Evolutionary conservation across 176 grass and related monocot species (phyloP).

Genomic region (Carex parvula): DNA sequence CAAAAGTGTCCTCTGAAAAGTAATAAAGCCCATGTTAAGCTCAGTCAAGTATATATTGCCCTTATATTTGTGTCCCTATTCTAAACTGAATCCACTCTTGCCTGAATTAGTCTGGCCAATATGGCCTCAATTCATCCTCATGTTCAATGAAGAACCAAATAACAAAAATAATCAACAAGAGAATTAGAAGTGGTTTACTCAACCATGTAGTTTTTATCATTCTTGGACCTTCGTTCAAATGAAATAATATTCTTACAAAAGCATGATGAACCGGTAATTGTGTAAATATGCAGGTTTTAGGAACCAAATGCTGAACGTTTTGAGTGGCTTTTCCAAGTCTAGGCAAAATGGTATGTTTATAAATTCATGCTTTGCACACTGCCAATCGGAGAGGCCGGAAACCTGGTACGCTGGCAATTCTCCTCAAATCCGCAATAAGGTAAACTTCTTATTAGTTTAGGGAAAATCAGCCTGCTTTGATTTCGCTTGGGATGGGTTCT

Average conservation of each 20-base stretch:
- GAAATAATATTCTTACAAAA: neutral
- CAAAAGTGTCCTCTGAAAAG: neutral
- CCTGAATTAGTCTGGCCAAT: neutral
- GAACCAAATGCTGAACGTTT: slow-evolving; percentile 72
- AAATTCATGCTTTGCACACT: slow-evolving; percentile 98
- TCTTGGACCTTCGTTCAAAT: neutral
- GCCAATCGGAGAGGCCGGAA: slow-evolving; percentile 85
- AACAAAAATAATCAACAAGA: neutral
- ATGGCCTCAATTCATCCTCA: neutral
- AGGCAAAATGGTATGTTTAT: slow-evolving; percentile 78
- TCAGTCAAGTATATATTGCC: neutral
- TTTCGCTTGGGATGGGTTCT: neutral
- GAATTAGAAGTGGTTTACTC: neutral
- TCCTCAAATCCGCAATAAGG: slow-evolving; percentile 76
- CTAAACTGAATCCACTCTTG: neutral
- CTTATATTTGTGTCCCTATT: neutral
- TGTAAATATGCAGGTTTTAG: slow-evolving; percentile 60
- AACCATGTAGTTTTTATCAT: neutral
- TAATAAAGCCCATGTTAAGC: neutral
- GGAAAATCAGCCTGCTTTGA: neutral
- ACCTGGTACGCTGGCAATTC: slow-evolving; percentile 79
- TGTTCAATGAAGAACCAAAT: neutral
- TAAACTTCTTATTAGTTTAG: slow-evolving; percentile 17
- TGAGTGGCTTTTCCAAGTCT: slow-evolving; percentile 57
- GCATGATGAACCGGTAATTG: neutral